Base-by-base conservation (phyloP, 2,329 filamentous ascomycete genomes). In the Apiospora koreana region DNA sequence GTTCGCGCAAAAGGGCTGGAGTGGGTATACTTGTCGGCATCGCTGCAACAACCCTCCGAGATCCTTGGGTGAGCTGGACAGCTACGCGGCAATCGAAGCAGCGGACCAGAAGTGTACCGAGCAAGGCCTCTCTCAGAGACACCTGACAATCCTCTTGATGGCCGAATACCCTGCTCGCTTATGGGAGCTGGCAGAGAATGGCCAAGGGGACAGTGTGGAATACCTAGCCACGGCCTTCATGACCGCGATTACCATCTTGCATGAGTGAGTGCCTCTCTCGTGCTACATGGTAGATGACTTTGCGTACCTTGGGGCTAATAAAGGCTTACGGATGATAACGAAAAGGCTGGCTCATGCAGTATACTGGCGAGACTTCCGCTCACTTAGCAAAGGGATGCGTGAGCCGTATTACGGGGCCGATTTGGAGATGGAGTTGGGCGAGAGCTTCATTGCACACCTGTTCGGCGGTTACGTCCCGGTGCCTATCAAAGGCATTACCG, bases 351-450 rank as follows among this genome's bases (percentile, higher is more conserved):
- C 76, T 1, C 79, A 80, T 65, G 79, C 73, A 8, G 69, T 78
- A 23, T 80, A 80, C 74, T 80, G 80, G 79, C 75, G 74, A 67
- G 76, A 80, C 64, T 72, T 74, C 12, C 76, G 77, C 3, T 74
- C 77, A 8, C 72, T 78, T 5, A 76, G 75, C 21, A 69, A 69
- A 35, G 72, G 73, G 28, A 67, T 79, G 50, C 74, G 74, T 1
- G 79, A 80, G 71, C 79, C 79, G 1, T 81, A 77, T 72, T 81
- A 80, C 69, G 79, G 79, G 9, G 76, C 72, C 2, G 79, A 80
- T 54, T 73, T 80, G 9, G 78, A 81, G 68, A 81, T 81, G 78
- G 79, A 80, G 68, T 75, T 80, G 9, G 79, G 79, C 31, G 77
- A 80, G 67, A 80, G 77, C 72, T 80, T 81, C 71, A 69, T 81